A percentile compares a stretch with the other conserved stretches of the same genome.
These are phyloP conservation scores for Mortierella sp. DNA, from an alignment of 371 early-diverging fungal genomes.

Conservation along the genomic window DNA sequence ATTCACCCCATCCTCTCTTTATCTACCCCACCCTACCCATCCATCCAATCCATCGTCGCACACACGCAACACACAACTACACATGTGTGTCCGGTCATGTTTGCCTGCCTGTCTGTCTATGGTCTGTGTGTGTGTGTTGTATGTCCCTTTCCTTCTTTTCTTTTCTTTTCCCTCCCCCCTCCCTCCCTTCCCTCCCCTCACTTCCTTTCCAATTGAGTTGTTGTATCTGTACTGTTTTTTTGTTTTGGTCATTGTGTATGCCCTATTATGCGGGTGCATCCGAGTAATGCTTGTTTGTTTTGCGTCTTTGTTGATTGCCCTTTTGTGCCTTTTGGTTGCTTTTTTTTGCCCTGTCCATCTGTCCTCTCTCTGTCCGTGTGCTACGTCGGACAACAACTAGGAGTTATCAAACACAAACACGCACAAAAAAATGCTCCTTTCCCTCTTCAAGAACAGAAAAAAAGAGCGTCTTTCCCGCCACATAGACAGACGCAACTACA, in stretches of 20 bases:
- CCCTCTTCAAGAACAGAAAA: background rate
- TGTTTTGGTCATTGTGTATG: background rate
- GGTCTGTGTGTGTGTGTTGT: no score
- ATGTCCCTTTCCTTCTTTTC: no score
- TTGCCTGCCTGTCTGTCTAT: no score
- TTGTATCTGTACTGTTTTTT: background rate
- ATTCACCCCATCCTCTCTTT: background rate
- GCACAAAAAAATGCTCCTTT: background rate
- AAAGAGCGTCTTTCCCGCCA: slow-evolving; percentile 5
- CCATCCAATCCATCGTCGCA: slow-evolving; percentile 6
- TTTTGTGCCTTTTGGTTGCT: background rate
- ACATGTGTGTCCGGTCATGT: background rate
- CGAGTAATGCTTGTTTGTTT: background rate
- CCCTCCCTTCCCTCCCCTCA: background rate
- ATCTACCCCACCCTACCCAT: background rate
- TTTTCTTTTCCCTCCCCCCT: no score
- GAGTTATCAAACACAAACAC: background rate
- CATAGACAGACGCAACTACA: background rate
- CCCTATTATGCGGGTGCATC: background rate
- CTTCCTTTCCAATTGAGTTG: background rate
- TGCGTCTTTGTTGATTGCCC: background rate
- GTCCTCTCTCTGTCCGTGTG: background rate
- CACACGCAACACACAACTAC: background rate
- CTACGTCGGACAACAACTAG: background rate
- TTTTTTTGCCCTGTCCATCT: background rate